These are phyloP conservation scores for Trapa incisa DNA, from an alignment of 345 rosid species.

Conservation along the genomic window DNA sequence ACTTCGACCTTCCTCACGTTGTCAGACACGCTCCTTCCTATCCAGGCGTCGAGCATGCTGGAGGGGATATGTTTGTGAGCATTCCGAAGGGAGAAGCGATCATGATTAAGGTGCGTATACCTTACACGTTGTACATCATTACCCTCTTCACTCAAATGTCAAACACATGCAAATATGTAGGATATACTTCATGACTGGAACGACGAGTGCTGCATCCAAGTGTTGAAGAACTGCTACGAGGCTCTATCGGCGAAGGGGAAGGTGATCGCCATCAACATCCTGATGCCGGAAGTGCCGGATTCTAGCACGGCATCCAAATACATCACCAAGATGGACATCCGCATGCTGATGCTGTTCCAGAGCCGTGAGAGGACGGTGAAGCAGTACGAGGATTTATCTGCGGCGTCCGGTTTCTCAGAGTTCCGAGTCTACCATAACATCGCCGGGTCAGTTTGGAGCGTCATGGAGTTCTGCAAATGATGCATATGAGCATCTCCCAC, in stretches of 20 bases:
- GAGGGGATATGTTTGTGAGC: slow-evolving; percentile 17
- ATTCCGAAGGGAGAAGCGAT: slow-evolving; percentile 15
- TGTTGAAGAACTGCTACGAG: slow-evolving; percentile 18
- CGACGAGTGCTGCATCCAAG: slow-evolving; percentile 11
- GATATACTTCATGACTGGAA: slow-evolving; percentile 12
- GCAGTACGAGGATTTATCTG: slow-evolving; percentile 8
- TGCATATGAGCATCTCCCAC: neutral
- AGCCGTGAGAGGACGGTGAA: slow-evolving; percentile 16
- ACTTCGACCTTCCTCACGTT: slow-evolving; percentile 15
- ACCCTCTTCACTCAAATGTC: no score
- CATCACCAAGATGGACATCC: neutral
- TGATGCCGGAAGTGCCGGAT: slow-evolving; percentile 10
- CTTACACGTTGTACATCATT: no score
- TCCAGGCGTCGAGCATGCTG: slow-evolving; percentile 19
- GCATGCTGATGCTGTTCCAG: slow-evolving; percentile 4
- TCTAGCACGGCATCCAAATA: slow-evolving; percentile 6
- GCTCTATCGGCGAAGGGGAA: slow-evolving; percentile 9
- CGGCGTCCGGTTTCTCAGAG: slow-evolving; percentile 9
- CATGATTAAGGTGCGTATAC: slow-evolving; percentile 13
- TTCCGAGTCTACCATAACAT: neutral
- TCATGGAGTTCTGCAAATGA: slow-evolving; percentile 12
- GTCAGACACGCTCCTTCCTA: slow-evolving; percentile 9
- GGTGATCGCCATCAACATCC: neutral
- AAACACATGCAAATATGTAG: neutral
- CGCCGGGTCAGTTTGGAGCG: slow-evolving; percentile 1